Evolutionary conservation across 768 basidiomycete species (phyloP).

Genomic region (Mycena crocata): DNA sequence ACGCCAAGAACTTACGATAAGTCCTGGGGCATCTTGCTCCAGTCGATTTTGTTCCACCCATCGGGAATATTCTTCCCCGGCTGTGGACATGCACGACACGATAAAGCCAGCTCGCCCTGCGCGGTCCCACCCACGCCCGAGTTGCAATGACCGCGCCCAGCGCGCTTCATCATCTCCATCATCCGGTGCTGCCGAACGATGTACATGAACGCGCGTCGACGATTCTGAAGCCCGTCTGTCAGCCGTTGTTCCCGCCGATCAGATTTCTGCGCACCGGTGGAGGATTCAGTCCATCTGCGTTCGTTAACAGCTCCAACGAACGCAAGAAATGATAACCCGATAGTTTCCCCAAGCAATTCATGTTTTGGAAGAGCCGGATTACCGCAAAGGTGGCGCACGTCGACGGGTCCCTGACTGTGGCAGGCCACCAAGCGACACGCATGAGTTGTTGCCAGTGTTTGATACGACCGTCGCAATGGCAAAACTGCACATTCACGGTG

Average conservation of each 20-base stretch:
- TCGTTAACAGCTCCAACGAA: constrained; percentile 3
- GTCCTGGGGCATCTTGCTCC: not conserved
- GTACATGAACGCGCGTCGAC: not conserved
- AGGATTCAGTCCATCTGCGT: not conserved
- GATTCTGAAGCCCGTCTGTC: too few relatives aligned
- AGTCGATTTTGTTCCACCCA: constrained; percentile 13
- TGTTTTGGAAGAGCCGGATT: not conserved
- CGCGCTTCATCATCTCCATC: constrained; percentile 16
- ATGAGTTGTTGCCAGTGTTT: constrained; percentile 19
- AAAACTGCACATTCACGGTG: too few relatives aligned
- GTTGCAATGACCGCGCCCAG: not conserved
- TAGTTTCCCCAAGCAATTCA: not conserved
- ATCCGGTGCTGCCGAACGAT: not conserved
- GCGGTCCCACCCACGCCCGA: not conserved
- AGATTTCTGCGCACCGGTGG: not conserved
- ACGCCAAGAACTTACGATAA: not conserved
- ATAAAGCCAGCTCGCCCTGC: constrained; percentile 9
- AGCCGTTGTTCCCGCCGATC: too few relatives aligned
- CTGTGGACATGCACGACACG: constrained; percentile 20
- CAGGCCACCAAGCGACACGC: constrained; percentile 23
- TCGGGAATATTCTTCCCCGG: constrained; percentile 4
- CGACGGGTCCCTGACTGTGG: not conserved
- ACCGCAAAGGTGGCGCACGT: not conserved
- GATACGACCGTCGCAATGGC: too few relatives aligned
- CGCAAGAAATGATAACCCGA: not conserved